Conservation (phyloP, 2,329 filamentous ascomycete species). For the Podosphaera leucotricha region DNA sequence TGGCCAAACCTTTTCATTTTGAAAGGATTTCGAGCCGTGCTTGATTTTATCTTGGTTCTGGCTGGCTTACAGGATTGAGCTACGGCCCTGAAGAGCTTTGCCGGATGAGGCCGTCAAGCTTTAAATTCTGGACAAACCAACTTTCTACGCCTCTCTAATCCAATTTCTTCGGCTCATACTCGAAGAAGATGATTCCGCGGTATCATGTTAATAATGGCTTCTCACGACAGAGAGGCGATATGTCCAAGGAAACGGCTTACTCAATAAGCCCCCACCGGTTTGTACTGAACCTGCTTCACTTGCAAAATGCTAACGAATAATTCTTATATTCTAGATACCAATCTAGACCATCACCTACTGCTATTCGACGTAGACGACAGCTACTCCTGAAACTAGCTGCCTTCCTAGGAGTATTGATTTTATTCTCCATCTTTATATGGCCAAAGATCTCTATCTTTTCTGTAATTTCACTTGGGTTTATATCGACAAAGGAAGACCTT, state of each 20-base stretch:
- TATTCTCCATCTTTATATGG: conserved; percentile 56
- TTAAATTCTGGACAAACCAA: conserved; percentile 6
- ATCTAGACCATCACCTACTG: conserved; percentile 50
- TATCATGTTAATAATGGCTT: conserved; percentile 63
- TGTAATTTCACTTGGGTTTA: conserved; percentile 43
- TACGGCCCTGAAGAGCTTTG: conserved; percentile 7
- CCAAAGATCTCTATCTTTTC: conserved; percentile 38
- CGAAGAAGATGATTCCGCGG: conserved; percentile 55
- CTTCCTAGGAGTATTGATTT: conserved; percentile 30
- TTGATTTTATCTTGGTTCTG: not conserved
- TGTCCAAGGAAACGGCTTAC: conserved; percentile 40
- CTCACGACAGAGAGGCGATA: conserved; percentile 26
- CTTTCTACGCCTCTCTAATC: not conserved
- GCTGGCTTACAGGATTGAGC: conserved; percentile 6
- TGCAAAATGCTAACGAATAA: conserved; percentile 1
- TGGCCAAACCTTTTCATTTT: not conserved
- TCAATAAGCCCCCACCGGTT: conserved; percentile 81
- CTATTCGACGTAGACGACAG: conserved; percentile 48
- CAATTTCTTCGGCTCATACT: conserved; percentile 6
- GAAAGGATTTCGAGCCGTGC: not conserved
- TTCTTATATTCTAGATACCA: conserved; percentile 42
- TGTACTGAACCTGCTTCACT: conserved; percentile 9
- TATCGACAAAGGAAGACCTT: conserved; percentile 42
- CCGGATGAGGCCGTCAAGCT: conserved; percentile 4
- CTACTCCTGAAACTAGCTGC: conserved; percentile 45